Conservation (phyloP, 176 grass and related monocot species). For the Oryza nivara region DNA sequence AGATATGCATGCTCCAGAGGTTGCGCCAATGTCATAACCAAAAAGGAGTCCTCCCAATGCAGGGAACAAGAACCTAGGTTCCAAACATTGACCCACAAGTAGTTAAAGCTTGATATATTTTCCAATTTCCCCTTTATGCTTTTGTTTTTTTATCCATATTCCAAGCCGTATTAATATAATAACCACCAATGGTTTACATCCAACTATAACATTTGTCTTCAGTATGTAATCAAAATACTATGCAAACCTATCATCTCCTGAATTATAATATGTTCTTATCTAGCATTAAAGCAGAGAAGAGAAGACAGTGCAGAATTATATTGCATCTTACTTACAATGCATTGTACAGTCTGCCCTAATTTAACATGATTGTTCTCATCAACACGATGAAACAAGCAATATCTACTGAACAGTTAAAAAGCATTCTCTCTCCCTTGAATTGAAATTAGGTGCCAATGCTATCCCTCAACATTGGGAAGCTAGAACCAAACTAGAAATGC, state of each 20-base stretch:
- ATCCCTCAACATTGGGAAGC: neutral
- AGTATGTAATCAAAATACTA: neutral
- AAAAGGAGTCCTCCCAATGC: conserved; percentile 93
- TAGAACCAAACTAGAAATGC: conserved; percentile 26
- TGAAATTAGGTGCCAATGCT: neutral
- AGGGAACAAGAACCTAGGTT: conserved; percentile 91
- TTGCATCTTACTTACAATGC: too few relatives aligned
- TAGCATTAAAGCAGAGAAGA: too few relatives aligned
- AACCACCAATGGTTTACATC: neutral
- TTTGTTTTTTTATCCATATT: neutral
- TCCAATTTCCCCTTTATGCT: neutral
- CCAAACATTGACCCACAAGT: conserved; percentile 32
- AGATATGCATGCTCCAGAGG: conserved; percentile 89
- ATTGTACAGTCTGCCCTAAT: neutral
- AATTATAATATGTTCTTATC: neutral
- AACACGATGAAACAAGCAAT: neutral
- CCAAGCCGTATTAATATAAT: neutral
- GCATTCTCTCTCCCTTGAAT: neutral
- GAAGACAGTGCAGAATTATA: too few relatives aligned
- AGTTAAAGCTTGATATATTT: neutral
- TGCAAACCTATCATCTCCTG: neutral
- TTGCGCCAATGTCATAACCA: conserved; percentile 92
- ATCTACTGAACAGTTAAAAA: neutral
- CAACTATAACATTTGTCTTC: neutral
- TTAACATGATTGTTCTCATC: neutral